Evolutionary conservation across 1,139 yeast genomes (phyloP), one percentile per base, ranked within the genome.

Genomic region (Lizanozyma gosingica): DNA sequence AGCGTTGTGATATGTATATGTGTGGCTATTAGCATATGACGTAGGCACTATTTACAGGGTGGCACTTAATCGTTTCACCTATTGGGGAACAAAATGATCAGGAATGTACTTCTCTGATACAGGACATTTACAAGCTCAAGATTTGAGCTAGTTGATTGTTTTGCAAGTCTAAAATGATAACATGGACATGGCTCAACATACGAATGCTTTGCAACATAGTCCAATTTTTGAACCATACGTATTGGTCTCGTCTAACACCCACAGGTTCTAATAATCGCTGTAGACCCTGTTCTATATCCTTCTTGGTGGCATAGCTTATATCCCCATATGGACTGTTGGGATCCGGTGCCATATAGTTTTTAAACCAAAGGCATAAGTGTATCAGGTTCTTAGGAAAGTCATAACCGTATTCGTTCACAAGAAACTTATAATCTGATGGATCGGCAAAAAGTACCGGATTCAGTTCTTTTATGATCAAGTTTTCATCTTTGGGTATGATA

Each of bases 171-270:
- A 60, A 65, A 14, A 79, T 52, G 33, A 78, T 50, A 1, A 79
- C 74, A 53, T 79, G 85, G 15, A 79, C 59, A 53, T 79, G 85
- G 36, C 83, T 77, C 32, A 79, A 62, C 29, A 72, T 64, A 44
- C 65, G 66, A 4, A 79, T 79, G 49, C 83, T 76, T 52, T 79
- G 85, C 36, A 79, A 57, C 4, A 71, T 64, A 4, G 76, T 71
- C 77, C 81, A 79, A 51, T 79, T 79, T 48, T 78, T 70, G 56
- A 79, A 79, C 85, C 85, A 79, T 3, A 67, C 29, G 29, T 22
- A 22, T 22, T 22, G 29, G 11, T 22, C 29, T 22, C 29, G 29
- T 22, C 11, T 22, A 6, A 22, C 29, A 22, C 29, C 29, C 29
- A 22, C 29, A 22, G 29, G 29, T 11, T 22, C 29, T 22, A 22